Evolutionary conservation across 345 rosid genomes (phyloP), one percentile per base, ranked within the genome.

Genomic region (Gynandropsis gynandra): DNA sequence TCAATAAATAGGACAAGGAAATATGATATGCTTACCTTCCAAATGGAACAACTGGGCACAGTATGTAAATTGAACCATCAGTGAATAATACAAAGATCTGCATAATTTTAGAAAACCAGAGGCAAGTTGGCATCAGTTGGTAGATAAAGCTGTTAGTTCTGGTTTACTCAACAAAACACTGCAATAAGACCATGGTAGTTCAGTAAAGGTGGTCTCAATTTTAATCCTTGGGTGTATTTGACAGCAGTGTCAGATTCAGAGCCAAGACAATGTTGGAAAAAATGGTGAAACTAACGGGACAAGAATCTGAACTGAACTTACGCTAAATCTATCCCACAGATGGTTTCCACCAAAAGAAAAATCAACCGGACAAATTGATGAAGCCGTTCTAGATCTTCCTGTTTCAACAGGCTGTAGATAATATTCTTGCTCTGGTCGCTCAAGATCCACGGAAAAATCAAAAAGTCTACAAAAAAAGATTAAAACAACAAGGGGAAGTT

Each of bases 401-500:
- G 83, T 83, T 66, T 80, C 83, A 65, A 78, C 79, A n/a, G 97
- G 94, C 75, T 88, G 95, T 34, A 85, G 73, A 76, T 85, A 93
- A 67, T 80, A 81, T 58, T 88, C 95, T 74, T 93, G 99, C 77
- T 88, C 99, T 36, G 94, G 94, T 72, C 76, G 77, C 82, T 78
- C 61, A 29, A 73, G 50, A 78, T 76, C 75, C 16, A 74, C 63
- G 52, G 99, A 83, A 73, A 93, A 65, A 71, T 93, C 76, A 73
- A 83, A 88, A 54, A 83, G 72, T 62, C 99, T 93, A 62, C 66
- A 67, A 52, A 63, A n/a, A 65, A 71, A 62, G 51, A 56, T 15
- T 43, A 49, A 42, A 36, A 45, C 59, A 39, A 24, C 13, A 10
- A 67, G 52, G 18, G 31, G 10, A 41, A 38, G 16, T n/a, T 38